Evolutionary conservation across 192 early-diverging fungal species (phyloP), one percentile per base, ranked within the genome.

Genomic region (Podochytrium sp.): DNA sequence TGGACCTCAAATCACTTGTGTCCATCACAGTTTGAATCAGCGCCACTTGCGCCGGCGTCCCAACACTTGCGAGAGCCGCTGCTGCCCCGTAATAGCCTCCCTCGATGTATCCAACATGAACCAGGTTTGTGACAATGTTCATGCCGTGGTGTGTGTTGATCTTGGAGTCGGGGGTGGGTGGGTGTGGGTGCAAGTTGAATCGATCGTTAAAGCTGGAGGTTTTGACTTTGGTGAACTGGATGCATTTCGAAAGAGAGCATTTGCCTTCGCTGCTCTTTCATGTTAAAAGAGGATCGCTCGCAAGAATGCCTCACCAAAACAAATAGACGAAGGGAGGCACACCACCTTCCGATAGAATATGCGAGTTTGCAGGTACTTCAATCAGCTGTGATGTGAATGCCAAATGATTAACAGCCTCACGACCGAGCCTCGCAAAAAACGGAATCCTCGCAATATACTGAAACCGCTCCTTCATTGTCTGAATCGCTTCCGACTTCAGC

Each of bases 341-440:
- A 65, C n/a, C 63, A 14, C 63, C 63, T 47, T 65, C 63, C 6
- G 63, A 14, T 27, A 65, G 12, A 65, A 65, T 40, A 27, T 14
- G 7, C 12, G 63, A 47, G n/a, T 65, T 35, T 47, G 63, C 35
- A 2, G 38, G 41, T 2, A 43, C 42, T 27, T 65, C 63, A n/a
- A 47, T 18, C 18, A 35, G 6, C n/a, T 47, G 38, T 27, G 63
- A 25, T 6, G 63, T 65, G n/a, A 25, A 10, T 47, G 43, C 63
- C 1, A 65, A 42, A 47, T 30, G 41, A n/a, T 23, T 33, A 35
- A 65, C 23, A 10, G n/a, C 63, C 25, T 47, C 32, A 16, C 7
- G 6, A 10, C 40, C 23, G 32, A 65, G 32, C 29, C 30, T 38
- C 23, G 40, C 2, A 25, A 41, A 47, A n/a, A 65, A 47, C 2